These are phyloP conservation scores for Talaromyces rugulosus DNA, from an alignment of 2,329 filamentous ascomycete species.

Conservation along the genomic window DNA sequence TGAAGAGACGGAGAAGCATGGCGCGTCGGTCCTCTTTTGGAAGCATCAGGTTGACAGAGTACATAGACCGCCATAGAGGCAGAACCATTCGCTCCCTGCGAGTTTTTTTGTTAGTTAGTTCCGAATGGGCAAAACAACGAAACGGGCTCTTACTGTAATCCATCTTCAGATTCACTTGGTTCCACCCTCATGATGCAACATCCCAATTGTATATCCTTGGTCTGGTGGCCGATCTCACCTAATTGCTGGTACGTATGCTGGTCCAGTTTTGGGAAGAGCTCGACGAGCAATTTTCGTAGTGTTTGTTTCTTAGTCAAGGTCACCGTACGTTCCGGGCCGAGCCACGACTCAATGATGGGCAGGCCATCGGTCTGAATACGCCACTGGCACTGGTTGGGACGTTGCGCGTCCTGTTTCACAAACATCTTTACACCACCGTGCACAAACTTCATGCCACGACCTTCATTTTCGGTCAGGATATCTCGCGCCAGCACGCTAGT, in stretches of 20 bases:
- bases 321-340: constrained; percentile 73
- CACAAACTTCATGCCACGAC: constrained; percentile 87
- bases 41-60: constrained; percentile 93
- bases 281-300: constrained; percentile 74
- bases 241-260: constrained; percentile 70
- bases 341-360: constrained; percentile 84
- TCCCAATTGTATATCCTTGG: constrained; percentile 76
- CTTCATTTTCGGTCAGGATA: constrained; percentile 82
- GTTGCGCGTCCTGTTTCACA: constrained; percentile 92
- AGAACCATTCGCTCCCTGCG: constrained; percentile 73
- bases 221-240: constrained; percentile 81
- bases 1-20: constrained; percentile 86
- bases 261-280: constrained; percentile 93
- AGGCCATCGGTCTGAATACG: constrained; percentile 93
- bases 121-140: not conserved
- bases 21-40: constrained; percentile 94
- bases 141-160: constrained; percentile 44
- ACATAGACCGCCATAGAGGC: constrained; percentile 88
- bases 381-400: constrained; percentile 83
- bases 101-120: constrained; percentile 17
- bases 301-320: constrained; percentile 73
- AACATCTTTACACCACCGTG: constrained; percentile 99
- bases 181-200: constrained; percentile 87
- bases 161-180: constrained; percentile 61
- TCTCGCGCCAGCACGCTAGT: constrained; percentile 78